Evolutionary conservation across 805 yeast genomes (phyloP).

Genomic region (Zygosaccharomyces siamensis): DNA sequence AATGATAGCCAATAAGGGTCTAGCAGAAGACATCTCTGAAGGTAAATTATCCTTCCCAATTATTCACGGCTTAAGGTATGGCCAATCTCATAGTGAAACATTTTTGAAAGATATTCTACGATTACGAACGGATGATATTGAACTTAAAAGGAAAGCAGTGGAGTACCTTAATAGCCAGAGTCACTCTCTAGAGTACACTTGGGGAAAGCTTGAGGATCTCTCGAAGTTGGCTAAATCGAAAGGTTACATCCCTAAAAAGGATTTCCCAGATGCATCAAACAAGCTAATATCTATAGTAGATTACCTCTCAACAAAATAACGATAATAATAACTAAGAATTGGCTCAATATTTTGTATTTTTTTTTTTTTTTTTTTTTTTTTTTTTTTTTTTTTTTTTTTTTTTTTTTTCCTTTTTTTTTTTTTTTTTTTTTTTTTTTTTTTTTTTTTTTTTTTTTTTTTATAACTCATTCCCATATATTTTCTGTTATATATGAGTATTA

Average conservation of each 20-base stretch:
- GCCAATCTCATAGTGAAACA: slow-evolving; percentile 36
- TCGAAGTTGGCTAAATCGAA: slow-evolving; percentile 19
- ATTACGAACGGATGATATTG: slow-evolving; percentile 46
- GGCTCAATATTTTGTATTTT: too few species aligned
- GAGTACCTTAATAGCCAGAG: slow-evolving; percentile 39
- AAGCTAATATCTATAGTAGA: slow-evolving; percentile 14
- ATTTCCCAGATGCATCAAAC: slow-evolving; percentile 10
- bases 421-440: too few species aligned
- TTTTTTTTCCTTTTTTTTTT: background rate
- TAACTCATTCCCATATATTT: background rate
- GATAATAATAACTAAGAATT: background rate
- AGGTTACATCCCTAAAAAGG: slow-evolving; percentile 20
- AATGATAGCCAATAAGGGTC: slow-evolving; percentile 62
- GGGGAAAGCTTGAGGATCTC: slow-evolving; percentile 18
- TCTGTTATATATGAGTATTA: background rate
- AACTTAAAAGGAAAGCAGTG: slow-evolving; percentile 49
- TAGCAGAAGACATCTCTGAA: slow-evolving; percentile 81
- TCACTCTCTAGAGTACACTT: slow-evolving; percentile 29
- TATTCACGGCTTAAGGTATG: slow-evolving; percentile 52
- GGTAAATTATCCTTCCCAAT: slow-evolving; percentile 88
- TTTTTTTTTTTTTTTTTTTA: background rate
- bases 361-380: background rate
- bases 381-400: background rate
- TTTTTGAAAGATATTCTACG: slow-evolving; percentile 45
- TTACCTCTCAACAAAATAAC: slow-evolving; percentile 14